Base-by-base conservation (phyloP, 139 green algal genomes). In the Pleodorina starrii region DNA sequence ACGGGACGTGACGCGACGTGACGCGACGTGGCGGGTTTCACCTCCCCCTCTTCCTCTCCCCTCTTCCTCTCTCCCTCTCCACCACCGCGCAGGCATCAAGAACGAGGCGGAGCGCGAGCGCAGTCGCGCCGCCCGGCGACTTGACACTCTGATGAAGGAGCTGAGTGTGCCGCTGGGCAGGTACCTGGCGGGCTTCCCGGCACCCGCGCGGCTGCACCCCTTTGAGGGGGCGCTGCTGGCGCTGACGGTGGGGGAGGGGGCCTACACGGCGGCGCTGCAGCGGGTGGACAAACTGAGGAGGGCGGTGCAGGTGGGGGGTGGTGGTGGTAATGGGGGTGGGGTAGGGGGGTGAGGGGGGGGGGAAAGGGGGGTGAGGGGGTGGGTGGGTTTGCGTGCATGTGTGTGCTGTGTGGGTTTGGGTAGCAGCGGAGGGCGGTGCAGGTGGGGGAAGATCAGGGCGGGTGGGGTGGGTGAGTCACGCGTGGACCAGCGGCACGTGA, bases 161-260 rank as follows among this genome's bases (percentile, higher is more conserved):
- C 84, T 96, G n/a, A 91, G 89, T 0, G 92, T 93, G 36, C 96
- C 95, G 32, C 85, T 98, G 74, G 86, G 51, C 5, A 68, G 32
- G 5, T 98, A 96, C 89, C 48, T 97, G 14, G 92, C 90, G 23
- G 91, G 86, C 27, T 99, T 99, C 90, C 97, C 97, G 0, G 10
- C 73, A 0, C 74, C 87, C 0, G 46, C 85, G 0, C 84, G 87
- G 23, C 94, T 99, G 51, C 97, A 99, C 88, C 95, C 96, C 32
- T 99, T 99, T 93, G 97, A 99, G 68, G 14, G 3, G 0, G 96
- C 94, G 1, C 94, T 99, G 89, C 93, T 99, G 77, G 94, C 98
- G 66, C 93, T 99, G 11, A 99, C 97, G 12, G 91, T 99, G n/a
- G 96, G 95, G 0, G 80, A 81, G 27, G 91, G 59, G 16, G 14